These are phyloP conservation scores for Coniferiporia sulphurascens DNA, from an alignment of 1,284 basidiomycete species.

Conservation along the genomic window DNA sequence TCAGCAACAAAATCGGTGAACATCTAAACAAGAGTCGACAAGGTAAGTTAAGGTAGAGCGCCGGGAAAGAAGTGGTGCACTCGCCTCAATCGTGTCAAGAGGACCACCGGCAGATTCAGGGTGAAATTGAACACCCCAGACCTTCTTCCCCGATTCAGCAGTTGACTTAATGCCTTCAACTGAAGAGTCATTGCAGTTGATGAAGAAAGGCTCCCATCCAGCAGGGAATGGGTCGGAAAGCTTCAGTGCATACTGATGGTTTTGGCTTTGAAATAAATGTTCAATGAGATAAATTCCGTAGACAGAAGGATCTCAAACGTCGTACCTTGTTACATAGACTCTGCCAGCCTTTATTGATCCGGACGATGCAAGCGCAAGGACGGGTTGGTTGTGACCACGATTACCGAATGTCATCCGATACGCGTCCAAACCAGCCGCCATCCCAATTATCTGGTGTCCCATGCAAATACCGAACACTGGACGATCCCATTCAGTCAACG, in stretches of 20 bases:
- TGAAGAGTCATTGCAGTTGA: constrained; percentile 96
- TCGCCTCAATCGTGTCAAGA: constrained; percentile 87
- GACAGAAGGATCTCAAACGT: constrained; percentile 19
- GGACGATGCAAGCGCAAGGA: constrained; percentile 85
- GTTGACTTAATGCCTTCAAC: constrained; percentile 98
- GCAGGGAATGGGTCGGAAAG: constrained; percentile 89
- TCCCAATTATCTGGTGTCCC: constrained; percentile 96
- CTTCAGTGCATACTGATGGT: constrained; percentile 93
- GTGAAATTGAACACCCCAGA: constrained; percentile 98
- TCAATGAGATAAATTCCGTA: constrained; percentile 2
- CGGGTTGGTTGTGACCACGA: constrained; percentile 99
- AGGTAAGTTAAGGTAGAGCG: background rate
- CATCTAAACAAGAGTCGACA: constrained; percentile 50
- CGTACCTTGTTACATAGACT: constrained; percentile 93
- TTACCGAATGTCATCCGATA: constrained; percentile 98
- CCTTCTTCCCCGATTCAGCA: constrained; percentile 74
- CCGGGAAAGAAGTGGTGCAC: constrained; percentile 18
- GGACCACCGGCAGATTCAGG: constrained; percentile 92
- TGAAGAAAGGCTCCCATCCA: constrained; percentile 97
- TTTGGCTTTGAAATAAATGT: constrained; percentile 54
- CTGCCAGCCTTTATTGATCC: constrained; percentile 93
- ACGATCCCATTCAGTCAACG: constrained; percentile 84
- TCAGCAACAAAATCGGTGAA: constrained; percentile 86
- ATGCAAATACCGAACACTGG: constrained; percentile 99
- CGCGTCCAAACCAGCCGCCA: constrained; percentile 94